Base-by-base conservation (phyloP, 75 land plant genomes). In the Selaginella moellendorffii region DNA sequence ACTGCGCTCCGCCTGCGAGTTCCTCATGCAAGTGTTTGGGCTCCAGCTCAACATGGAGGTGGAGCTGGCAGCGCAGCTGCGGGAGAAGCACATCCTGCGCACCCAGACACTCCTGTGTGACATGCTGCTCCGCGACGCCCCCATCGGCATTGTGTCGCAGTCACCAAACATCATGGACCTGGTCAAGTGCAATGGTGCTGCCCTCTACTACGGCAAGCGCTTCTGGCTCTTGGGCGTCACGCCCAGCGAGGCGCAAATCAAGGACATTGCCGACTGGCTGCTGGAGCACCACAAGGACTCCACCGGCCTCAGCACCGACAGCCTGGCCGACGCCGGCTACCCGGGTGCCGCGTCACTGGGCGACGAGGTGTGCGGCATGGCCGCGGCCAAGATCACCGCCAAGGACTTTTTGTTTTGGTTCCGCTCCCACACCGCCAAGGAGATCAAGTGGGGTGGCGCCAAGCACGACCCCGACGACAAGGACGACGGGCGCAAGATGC, bases 1-100 rank as follows among this genome's bases (percentile, higher is more conserved):
- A 52, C 73, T 90, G 27, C 63, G 97, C 10, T 90, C 86, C 63
- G 97, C 97, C 17, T 90, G 97, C 66, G 92, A 87, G 76, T 90
- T 90, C 69, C 68, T 90, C 23, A 78, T 80, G 76, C 92, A 86
- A 64, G 90, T 83, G 0, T 86, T 86, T 73, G 81, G 84, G 2
- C 77, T 86, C 30, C 90, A 86, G 58, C 78, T 86, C 14, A 81
- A 77, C 63, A 86, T 81, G 68, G 87, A 86, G 61, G 63, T 83
- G 20, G 84, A 83, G 56, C 36, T 86, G 20, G 87, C 80, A 42
- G 69, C 61, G 42, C 90, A 86, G 61, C 68, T 83, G 23, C 68
- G 73, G 2, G 90, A 86, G 62, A 86, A 86, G 73, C 82, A 77
- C 53, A 83, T 83, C 24, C 62, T 86, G 30, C 76, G 87, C 12